These are phyloP conservation scores for Psilocybe tampanensis DNA, from an alignment of 768 basidiomycete genomes.

Conservation along the genomic window DNA sequence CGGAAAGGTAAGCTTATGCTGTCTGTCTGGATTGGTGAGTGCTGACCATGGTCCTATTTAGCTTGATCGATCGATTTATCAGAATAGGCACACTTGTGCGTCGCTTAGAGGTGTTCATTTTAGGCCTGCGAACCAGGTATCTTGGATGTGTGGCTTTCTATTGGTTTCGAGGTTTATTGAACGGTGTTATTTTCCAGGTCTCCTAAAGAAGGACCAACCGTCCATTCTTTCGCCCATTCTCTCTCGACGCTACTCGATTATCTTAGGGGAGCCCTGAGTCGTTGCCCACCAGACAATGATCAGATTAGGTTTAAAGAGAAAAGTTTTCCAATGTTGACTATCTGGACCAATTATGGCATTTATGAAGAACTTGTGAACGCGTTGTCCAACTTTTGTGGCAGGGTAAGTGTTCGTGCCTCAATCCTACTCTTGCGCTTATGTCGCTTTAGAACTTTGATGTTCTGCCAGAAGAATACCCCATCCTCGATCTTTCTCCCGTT, in stretches of 20 bases:
- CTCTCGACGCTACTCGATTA: conserved; percentile 56
- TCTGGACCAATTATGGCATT: conserved; percentile 53
- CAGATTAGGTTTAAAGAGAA: conserved; percentile 14
- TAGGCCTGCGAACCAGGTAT: conserved; percentile 52
- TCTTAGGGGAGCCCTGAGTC: conserved; percentile 48
- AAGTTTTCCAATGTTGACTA: conserved; percentile 34
- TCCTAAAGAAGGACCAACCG: conserved; percentile 50
- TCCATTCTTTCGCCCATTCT: conserved; percentile 69
- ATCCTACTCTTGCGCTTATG: not conserved
- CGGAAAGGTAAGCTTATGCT: conserved; percentile 48
- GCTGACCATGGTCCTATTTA: conserved; percentile 23
- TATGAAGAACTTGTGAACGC: conserved; percentile 53
- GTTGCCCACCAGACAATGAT: conserved; percentile 37
- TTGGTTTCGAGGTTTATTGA: not conserved
- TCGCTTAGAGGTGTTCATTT: conserved; percentile 60
- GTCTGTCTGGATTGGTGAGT: not conserved
- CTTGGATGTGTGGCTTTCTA: conserved; percentile 3
- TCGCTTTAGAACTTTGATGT: conserved; percentile 31
- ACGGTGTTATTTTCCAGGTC: conserved; percentile 33
- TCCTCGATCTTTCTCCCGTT: conserved; percentile 46
- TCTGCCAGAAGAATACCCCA: conserved; percentile 42
- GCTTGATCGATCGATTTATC: conserved; percentile 63
- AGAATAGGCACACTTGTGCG: conserved; percentile 69
- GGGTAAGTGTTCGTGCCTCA: conserved; percentile 44
- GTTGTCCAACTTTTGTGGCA: conserved; percentile 57